Evolutionary conservation across 768 basidiomycete genomes (phyloP).

Genomic region (Hericium alpestre): DNA sequence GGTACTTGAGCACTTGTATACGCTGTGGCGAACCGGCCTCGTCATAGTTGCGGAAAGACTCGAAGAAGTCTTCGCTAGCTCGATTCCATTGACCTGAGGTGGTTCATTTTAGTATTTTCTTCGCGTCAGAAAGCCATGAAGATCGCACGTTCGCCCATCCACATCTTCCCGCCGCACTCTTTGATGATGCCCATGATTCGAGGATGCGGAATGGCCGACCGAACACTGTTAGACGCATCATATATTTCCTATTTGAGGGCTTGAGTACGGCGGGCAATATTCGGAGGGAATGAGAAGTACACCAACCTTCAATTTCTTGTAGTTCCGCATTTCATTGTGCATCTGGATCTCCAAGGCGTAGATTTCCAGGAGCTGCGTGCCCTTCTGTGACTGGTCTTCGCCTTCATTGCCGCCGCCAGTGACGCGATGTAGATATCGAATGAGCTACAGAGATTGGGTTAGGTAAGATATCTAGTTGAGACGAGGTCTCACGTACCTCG

Average conservation of each 20-base stretch:
- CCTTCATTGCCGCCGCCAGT: slow-evolving; percentile 52
- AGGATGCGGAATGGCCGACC: slow-evolving; percentile 95
- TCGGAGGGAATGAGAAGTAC: not conserved
- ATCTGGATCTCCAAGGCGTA: slow-evolving; percentile 99
- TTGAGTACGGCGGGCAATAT: not conserved
- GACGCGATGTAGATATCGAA: slow-evolving; percentile 63
- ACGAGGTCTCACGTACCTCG: slow-evolving; percentile 38
- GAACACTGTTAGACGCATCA: slow-evolving; percentile 85
- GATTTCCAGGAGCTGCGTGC: slow-evolving; percentile 90
- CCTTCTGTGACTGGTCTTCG: slow-evolving; percentile 84
- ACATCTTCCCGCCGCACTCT: slow-evolving; percentile 99
- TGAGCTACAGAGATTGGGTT: slow-evolving; percentile 36
- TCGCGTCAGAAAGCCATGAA: not conserved
- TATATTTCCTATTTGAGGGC: slow-evolving; percentile 74
- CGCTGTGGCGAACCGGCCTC: slow-evolving; percentile 94
- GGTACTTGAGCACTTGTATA: slow-evolving; percentile 96
- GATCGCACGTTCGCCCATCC: slow-evolving; percentile 93
- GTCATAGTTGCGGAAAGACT: slow-evolving; percentile 97
- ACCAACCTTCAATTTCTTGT: slow-evolving; percentile 85
- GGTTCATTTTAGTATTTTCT: not conserved
- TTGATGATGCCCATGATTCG: slow-evolving; percentile 98
- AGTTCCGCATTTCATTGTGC: slow-evolving; percentile 94
- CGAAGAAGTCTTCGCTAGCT: slow-evolving; percentile 97
- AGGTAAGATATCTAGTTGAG: not conserved
- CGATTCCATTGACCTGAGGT: slow-evolving; percentile 83